Base-by-base conservation (phyloP, 202 grass and related monocot genomes). In the Setaria viridis region DNA sequence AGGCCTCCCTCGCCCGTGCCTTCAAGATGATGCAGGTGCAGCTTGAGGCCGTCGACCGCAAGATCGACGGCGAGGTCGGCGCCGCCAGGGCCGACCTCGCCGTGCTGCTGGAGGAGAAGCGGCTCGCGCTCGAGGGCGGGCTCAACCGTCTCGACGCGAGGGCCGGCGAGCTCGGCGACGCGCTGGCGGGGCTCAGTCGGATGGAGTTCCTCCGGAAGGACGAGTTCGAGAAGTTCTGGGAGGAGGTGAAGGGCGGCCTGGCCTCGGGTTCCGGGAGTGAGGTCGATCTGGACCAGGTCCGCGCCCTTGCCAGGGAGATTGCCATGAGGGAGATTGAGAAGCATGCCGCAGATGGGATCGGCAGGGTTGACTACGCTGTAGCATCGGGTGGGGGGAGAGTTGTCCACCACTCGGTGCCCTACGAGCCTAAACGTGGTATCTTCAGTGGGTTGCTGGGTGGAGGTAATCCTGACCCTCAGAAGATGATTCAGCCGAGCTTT, bases 321-420 rank as follows among this genome's bases (percentile, higher is more conserved):
- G 73, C 63, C 46, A 80, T 90, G 80, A 73, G 62, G 53, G 93
- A 95, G 80, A 87, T 95, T 47, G 90, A 92, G 82, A 95, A 89
- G 72, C 93, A 95, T 82, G 90, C 88, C 0, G 86, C 90, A 0
- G 93, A 95, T 91, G 93, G 93, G 13, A 83, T 95, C 16, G 90
- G 90, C 71, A 87, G 88, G 86, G 85, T 87, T 37, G 93, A 95
- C 75, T 87, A 91, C 14, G 93, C 90, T 2, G 70, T 95, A 55
- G 86, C 72, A 0, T 91, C 90, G 2, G 88, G 82, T 46, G 93
- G 93, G 43, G 93, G 90, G 11, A 88, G 71, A 62, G 88, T 95
- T 79, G 68, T 91, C 39, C 75, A 84, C 34, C 64, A 92, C 72
- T 95, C 93, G 0, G 84, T 89, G 29, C 41, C 84, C 1, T 92